Conservation (phyloP, 73 alveolate genomes). For the Tetrahymena elliotti region DNA sequence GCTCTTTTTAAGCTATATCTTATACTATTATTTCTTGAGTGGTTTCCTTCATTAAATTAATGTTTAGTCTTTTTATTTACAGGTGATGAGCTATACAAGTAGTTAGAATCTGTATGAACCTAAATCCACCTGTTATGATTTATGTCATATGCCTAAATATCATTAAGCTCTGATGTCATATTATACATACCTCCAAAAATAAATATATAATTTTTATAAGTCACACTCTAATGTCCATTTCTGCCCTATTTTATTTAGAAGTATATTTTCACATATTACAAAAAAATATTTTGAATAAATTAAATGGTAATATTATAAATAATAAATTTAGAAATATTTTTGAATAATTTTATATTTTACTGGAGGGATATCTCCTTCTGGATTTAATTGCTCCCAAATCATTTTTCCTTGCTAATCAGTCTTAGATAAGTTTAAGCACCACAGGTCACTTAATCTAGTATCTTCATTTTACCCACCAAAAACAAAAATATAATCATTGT, state of each 20-base stretch:
- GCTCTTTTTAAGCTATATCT: neutral
- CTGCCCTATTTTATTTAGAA: neutral
- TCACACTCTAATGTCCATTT: neutral
- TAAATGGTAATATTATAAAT: no score
- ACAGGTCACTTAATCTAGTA: neutral
- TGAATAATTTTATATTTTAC: neutral
- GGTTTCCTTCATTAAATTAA: neutral
- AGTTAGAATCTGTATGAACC: neutral
- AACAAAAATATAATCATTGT: neutral
- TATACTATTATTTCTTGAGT: neutral
- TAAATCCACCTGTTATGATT: neutral
- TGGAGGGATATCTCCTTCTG: neutral
- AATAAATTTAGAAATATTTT: neutral
- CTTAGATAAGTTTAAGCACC: neutral
- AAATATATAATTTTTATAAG: neutral
- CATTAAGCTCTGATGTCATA: neutral
- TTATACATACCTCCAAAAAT: neutral
- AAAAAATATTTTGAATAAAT: no score
- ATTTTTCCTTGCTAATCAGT: neutral
- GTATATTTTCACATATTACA: no score
- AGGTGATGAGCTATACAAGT: neutral
- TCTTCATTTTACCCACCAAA: neutral
- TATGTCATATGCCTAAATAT: neutral
- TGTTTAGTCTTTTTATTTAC: neutral
- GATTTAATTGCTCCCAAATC: neutral